Evolutionary conservation across 2,329 filamentous ascomycete genomes (phyloP).

Genomic region (Diaporthe sp.): DNA sequence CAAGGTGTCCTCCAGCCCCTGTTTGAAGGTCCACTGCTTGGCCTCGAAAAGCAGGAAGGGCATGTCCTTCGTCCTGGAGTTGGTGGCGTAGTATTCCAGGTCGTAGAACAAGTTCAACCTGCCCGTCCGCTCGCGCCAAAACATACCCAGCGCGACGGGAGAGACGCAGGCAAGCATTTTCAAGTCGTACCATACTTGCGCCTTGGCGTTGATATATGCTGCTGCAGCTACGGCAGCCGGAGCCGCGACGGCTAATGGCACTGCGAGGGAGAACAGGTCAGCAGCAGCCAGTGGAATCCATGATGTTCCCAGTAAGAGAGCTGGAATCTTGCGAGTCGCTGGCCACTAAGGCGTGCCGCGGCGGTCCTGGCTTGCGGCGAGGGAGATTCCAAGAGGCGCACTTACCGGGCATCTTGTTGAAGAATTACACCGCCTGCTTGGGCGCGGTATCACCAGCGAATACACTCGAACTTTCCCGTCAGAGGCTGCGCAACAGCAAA

Average conservation of each 20-base stretch:
- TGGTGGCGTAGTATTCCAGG: constrained; percentile 75
- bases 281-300: constrained; percentile 34
- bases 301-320: not conserved
- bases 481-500: not conserved
- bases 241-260: constrained; percentile 65
- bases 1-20: constrained; percentile 78
- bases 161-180: constrained; percentile 68
- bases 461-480: not conserved
- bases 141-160: constrained; percentile 57
- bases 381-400: not conserved
- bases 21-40: constrained; percentile 77
- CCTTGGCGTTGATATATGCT: constrained; percentile 84
- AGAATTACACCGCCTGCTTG: not conserved
- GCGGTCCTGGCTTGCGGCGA: not conserved
- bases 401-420: constrained; percentile 37
- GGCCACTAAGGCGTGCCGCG: not conserved
- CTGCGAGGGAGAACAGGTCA: constrained; percentile 47
- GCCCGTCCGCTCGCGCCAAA: constrained; percentile 66
- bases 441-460: not conserved
- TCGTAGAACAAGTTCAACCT: constrained; percentile 80
- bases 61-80: constrained; percentile 62
- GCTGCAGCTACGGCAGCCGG: constrained; percentile 75
- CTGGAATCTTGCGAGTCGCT: not conserved
- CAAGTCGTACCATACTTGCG: constrained; percentile 75
- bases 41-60: constrained; percentile 78